These are phyloP conservation scores for Beverwykella pulmonaria DNA, from an alignment of 495 filamentous ascomycete species.

Conservation along the genomic window DNA sequence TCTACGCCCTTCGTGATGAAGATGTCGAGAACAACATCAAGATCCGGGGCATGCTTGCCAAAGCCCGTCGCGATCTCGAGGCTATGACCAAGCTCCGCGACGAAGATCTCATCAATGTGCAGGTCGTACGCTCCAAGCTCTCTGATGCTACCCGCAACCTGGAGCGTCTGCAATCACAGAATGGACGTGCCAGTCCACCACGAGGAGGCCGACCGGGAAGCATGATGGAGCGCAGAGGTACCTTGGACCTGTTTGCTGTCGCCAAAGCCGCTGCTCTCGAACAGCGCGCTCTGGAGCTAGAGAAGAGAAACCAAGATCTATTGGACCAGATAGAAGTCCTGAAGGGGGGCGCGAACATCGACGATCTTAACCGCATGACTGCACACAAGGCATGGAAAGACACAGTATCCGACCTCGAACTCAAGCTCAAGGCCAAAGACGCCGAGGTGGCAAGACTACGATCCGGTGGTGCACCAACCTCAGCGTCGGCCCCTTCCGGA, in stretches of 20 bases:
- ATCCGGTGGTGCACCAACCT: neutral
- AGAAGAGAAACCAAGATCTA: slow-evolving; percentile 40
- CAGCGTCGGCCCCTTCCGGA: neutral
- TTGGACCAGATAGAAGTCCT: slow-evolving; percentile 16
- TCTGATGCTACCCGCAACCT: slow-evolving; percentile 40
- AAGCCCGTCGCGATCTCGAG: slow-evolving; percentile 42
- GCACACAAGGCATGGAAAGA: slow-evolving; percentile 38
- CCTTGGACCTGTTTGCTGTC: slow-evolving; percentile 40
- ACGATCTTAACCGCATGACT: slow-evolving; percentile 26
- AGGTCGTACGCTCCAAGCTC: slow-evolving; percentile 39
- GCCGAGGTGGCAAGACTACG: slow-evolving; percentile 24
- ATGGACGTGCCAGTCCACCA: slow-evolving; percentile 9
- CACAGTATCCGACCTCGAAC: slow-evolving; percentile 30
- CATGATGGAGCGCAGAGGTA: slow-evolving; percentile 35
- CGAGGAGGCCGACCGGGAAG: slow-evolving; percentile 19
- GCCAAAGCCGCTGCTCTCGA: slow-evolving; percentile 44
- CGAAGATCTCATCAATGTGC: slow-evolving; percentile 42
- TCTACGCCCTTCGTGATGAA: slow-evolving; percentile 44
- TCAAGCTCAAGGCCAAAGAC: slow-evolving; percentile 30
- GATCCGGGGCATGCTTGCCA: slow-evolving; percentile 41
- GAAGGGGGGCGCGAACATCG: slow-evolving; percentile 27
- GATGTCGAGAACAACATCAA: slow-evolving; percentile 45
- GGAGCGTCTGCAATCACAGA: slow-evolving; percentile 19
- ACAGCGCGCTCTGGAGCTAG: slow-evolving; percentile 43
- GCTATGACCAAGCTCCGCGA: slow-evolving; percentile 42